Conservation (phyloP, 1,139 yeast genomes). For the Kodamaea anthophila region DNA sequence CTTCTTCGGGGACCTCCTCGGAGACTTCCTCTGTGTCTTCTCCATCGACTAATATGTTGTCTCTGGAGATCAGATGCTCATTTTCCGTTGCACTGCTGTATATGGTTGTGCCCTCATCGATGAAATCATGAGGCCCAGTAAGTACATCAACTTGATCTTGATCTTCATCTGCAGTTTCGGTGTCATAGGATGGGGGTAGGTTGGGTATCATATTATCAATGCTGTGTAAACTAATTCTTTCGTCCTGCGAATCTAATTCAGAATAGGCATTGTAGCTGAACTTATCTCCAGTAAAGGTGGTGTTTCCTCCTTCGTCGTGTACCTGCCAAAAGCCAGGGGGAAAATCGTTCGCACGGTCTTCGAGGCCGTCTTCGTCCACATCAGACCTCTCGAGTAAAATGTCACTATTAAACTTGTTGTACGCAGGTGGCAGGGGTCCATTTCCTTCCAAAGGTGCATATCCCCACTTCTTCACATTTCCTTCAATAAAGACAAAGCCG, state of each 20-base stretch:
- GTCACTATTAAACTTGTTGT: slow-evolving; percentile 49
- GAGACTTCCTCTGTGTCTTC: too few species aligned
- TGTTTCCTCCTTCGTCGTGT: slow-evolving; percentile 12
- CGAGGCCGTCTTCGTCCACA: slow-evolving; percentile 41
- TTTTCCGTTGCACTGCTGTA: slow-evolving; percentile 5
- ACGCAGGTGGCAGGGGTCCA: slow-evolving; percentile 61
- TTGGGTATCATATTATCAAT: slow-evolving; percentile 18
- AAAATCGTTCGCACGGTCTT: slow-evolving; percentile 43
- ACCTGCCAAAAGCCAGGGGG: slow-evolving; percentile 53
- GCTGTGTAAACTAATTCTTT: slow-evolving; percentile 37
- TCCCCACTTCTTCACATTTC: slow-evolving; percentile 61
- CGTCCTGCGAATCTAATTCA: slow-evolving; percentile 28
- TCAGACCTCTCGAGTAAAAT: slow-evolving; percentile 50
- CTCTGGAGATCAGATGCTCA: too few species aligned
- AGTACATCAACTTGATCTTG: neutral
- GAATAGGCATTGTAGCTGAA: slow-evolving; percentile 37
- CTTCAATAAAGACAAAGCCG: slow-evolving; percentile 56
- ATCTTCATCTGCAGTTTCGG: slow-evolving; percentile 1
- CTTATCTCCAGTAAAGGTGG: slow-evolving; percentile 16
- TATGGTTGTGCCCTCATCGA: slow-evolving; percentile 6
- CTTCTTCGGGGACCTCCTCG: too few species aligned
- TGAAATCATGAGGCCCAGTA: neutral
- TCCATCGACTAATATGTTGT: too few species aligned
- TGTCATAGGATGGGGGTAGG: slow-evolving; percentile 32
- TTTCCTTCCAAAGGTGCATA: slow-evolving; percentile 55